These are phyloP conservation scores for Colletotrichum lupini DNA, from an alignment of 2,329 filamentous ascomycete genomes.

Conservation along the genomic window DNA sequence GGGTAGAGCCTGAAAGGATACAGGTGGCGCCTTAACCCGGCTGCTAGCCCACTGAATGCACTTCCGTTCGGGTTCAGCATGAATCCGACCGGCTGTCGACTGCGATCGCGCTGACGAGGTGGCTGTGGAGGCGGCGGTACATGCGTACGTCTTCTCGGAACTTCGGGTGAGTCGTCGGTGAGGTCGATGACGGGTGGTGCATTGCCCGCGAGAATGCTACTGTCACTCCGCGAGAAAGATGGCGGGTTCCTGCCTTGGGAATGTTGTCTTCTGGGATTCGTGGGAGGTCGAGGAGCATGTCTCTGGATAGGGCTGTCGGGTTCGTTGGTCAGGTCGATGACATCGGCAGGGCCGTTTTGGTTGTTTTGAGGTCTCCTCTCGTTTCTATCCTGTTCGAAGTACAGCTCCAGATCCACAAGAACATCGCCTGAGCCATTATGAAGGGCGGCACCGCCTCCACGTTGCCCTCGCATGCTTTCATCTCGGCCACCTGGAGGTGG, in stretches of 20 bases:
- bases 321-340: slow-evolving; percentile 64
- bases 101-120: slow-evolving; percentile 37
- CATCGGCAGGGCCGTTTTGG: slow-evolving; percentile 36
- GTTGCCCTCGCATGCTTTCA: neutral
- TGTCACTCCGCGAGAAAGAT: slow-evolving; percentile 56
- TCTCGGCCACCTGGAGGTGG: neutral
- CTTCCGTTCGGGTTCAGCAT: slow-evolving; percentile 5
- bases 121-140: slow-evolving; percentile 8
- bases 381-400: slow-evolving; percentile 17
- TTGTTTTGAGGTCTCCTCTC: slow-evolving; percentile 24
- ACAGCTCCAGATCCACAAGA: slow-evolving; percentile 42
- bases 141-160: slow-evolving; percentile 21
- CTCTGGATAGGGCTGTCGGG: slow-evolving; percentile 55
- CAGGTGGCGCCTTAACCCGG: slow-evolving; percentile 12
- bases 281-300: slow-evolving; percentile 31
- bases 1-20: slow-evolving; percentile 29
- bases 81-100: neutral
- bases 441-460: neutral
- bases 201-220: slow-evolving; percentile 50
- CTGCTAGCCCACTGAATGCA: slow-evolving; percentile 30
- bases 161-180: slow-evolving; percentile 57
- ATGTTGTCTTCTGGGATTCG: slow-evolving; percentile 55
- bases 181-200: slow-evolving; percentile 61
- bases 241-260: slow-evolving; percentile 54
- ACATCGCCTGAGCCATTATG: slow-evolving; percentile 36